Base-by-base conservation (phyloP, 1,284 basidiomycete species). In the Xanthoconium separans region DNA sequence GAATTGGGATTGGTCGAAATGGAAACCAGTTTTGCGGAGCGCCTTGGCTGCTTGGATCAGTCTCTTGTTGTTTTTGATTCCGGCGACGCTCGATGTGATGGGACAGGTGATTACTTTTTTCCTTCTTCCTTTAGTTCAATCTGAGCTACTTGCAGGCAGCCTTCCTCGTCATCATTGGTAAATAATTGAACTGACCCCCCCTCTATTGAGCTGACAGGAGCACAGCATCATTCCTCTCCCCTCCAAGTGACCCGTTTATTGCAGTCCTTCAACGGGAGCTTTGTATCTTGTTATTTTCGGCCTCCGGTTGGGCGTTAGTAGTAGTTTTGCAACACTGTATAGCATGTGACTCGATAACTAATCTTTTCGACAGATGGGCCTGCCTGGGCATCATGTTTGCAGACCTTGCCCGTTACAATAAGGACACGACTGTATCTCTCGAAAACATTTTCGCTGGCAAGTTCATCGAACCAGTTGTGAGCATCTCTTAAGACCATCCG, bases 351-450 rank as follows among this genome's bases (percentile, higher is more conserved):
- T 41, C 39, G 16, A 42, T 20, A 31, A 47, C 50, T 51, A 37
- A 60, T 16, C 50, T 47, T 49, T 11, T 45, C 12, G 2, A 46
- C 51, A 88, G 86, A 18, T 92, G 87, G 85, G 72, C 74, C 20
- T 85, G 80, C 63, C 70, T 92, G 6, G 90, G 80, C 9, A 82
- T 88, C n/a, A 80, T 78, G 60, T 72, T 91, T 13, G 82, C 89
- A 1, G 73, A 81, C 62, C 65, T 87, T 6, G 77, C 85, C 3
- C 81, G 90, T 20, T 73, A 61, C 3, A 65, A 80, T 48, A 75
- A 73, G 31, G 69, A 79, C 46, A 63, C 75, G 2, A 68, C 62
- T 29, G 79, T 77, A 0, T 68, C 75, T 13, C 52, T 76, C 0
- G 37, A 61, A 3, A 70, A 75, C 3, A 74, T 74, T 1, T 65